These are phyloP conservation scores for Yamadazyma mexicana DNA, from an alignment of 1,139 yeast species.

Conservation along the genomic window DNA sequence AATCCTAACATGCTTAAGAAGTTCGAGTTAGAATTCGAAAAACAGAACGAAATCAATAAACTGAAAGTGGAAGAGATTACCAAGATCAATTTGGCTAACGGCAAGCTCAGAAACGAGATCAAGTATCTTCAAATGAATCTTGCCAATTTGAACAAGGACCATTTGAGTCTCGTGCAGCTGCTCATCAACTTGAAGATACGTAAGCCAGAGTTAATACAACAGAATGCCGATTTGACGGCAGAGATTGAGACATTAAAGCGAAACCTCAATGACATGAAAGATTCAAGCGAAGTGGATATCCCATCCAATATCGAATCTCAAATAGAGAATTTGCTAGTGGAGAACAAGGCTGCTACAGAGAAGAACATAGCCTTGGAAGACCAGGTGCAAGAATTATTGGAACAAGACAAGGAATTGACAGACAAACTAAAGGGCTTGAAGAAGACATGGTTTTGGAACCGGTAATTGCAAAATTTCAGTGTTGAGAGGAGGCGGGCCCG, in stretches of 20 bases:
- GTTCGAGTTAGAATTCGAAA: conserved; percentile 73
- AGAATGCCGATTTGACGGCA: conserved; percentile 63
- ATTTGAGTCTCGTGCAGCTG: conserved; percentile 46
- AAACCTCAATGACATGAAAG: conserved; percentile 54
- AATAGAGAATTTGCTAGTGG: conserved; percentile 45
- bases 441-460: conserved; percentile 18
- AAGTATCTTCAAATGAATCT: conserved; percentile 72
- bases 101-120: conserved; percentile 71
- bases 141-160: conserved; percentile 74
- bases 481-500: not conserved
- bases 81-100: conserved; percentile 61
- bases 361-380: conserved; percentile 51
- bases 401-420: conserved; percentile 27
- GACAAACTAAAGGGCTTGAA: conserved; percentile 28
- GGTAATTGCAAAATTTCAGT: not conserved
- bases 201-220: conserved; percentile 65
- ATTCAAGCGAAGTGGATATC: conserved; percentile 29
- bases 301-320: conserved; percentile 21
- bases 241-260: conserved; percentile 58
- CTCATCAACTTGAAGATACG: conserved; percentile 43
- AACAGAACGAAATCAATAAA: conserved; percentile 66
- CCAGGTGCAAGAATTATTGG: conserved; percentile 35
- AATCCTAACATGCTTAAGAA: conserved; percentile 69
- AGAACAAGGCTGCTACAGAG: conserved; percentile 63
- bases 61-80: conserved; percentile 73